phyloP scores from a whole-genome alignment of 768 basidiomycete genomes.

The Steccherinum ochraceum region DNA sequence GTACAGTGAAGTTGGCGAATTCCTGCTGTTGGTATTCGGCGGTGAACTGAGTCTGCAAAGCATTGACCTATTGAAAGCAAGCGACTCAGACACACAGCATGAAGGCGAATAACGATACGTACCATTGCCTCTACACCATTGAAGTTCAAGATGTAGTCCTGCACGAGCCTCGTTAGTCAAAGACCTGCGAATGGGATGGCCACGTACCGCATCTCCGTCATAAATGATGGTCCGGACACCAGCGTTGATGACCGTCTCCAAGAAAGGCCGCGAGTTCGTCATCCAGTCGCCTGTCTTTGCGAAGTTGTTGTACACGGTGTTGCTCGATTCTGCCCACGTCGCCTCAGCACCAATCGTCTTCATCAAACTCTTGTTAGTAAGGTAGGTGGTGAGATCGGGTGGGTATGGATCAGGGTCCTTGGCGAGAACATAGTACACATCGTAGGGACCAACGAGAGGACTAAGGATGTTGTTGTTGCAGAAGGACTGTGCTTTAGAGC shows the following conservation, averaged over 20 bases:
- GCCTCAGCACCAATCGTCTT: constrained; percentile 38
- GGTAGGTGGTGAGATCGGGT: constrained; percentile 29
- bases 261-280: constrained; percentile 36
- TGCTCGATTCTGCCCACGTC: constrained; percentile 35
- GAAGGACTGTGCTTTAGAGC: constrained; percentile 49
- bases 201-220: constrained; percentile 49
- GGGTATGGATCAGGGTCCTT: constrained; percentile 43
- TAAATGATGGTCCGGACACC: constrained; percentile 50
- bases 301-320: constrained; percentile 40
- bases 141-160: constrained; percentile 49
- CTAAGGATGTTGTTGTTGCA: constrained; percentile 53
- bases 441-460: constrained; percentile 48
- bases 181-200: neutral
- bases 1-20: constrained; percentile 44
- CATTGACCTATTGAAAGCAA: constrained; percentile 30
- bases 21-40: constrained; percentile 32
- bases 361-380: constrained; percentile 22
- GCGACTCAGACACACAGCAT: neutral
- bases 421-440: constrained; percentile 47
- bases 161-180: constrained; percentile 8
- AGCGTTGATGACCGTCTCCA: constrained; percentile 54
- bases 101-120: neutral
- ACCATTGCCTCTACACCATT: constrained; percentile 55
- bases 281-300: constrained; percentile 54
- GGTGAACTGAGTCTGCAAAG: constrained; percentile 41